A percentile compares a stretch with the other conserved stretches of the same genome.
Conservation (phyloP, 352 stramenopile genomes). For the Globisporangium nagaii region DNA sequence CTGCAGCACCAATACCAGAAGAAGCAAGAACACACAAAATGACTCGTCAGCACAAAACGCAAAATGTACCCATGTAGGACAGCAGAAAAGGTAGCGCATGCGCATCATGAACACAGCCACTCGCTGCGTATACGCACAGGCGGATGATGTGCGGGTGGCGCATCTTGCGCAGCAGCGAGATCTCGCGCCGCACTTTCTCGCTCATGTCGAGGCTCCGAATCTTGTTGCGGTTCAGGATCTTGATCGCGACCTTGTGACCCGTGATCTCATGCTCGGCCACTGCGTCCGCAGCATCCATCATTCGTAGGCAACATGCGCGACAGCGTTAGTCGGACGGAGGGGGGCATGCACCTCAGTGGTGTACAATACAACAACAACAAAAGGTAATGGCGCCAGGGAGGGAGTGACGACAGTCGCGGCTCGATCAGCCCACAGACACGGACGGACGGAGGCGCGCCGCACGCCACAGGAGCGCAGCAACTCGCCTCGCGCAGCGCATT, state of each 20-base stretch:
- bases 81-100: not conserved
- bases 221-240: conserved; percentile 99
- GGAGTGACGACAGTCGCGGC: not conserved
- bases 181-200: conserved; percentile 99
- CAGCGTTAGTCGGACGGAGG: too few species aligned
- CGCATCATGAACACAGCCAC: not conserved
- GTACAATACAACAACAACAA: not conserved
- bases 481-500: too few species aligned
- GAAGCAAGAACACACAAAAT: not conserved
- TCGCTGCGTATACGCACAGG: conserved; percentile 69
- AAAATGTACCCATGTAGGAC: not conserved
- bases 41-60: not conserved
- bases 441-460: not conserved
- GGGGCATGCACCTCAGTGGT: not conserved
- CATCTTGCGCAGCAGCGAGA: conserved; percentile 98
- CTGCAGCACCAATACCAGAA: conserved; percentile 17
- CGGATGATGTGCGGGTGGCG: conserved; percentile 99
- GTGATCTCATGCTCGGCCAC: conserved; percentile 98
- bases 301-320: too few species aligned
- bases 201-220: conserved; percentile 99
- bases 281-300: conserved; percentile 26
- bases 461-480: too few species aligned
- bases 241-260: conserved; percentile 98
- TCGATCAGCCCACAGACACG: not conserved
- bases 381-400: not conserved